Evolutionary conservation across 768 basidiomycete genomes (phyloP).

Genomic region (Trametopsis cervina): DNA sequence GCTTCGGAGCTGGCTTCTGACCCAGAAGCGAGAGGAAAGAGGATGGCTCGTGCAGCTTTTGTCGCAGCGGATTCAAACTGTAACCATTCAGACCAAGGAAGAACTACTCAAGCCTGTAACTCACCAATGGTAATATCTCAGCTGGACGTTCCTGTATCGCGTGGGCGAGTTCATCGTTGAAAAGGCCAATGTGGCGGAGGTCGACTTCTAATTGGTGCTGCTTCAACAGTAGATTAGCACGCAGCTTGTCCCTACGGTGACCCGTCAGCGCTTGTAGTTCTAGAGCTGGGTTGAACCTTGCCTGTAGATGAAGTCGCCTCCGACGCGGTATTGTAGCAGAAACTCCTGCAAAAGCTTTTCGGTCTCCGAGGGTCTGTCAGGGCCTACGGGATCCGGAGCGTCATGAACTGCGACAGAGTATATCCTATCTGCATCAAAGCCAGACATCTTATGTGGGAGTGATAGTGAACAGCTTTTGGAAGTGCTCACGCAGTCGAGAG

Average conservation of each 20-base stretch:
- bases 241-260: conserved; percentile 67
- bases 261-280: background rate
- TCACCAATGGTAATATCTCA: conserved; percentile 81
- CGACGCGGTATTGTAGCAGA: conserved; percentile 80
- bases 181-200: conserved; percentile 46
- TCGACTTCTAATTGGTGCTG: conserved; percentile 63
- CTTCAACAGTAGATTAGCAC: conserved; percentile 84
- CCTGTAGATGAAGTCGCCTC: conserved; percentile 91
- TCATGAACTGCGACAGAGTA: conserved; percentile 80
- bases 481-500: conserved; percentile 3
- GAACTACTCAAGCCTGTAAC: conserved; percentile 17
- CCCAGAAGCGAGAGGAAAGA: conserved; percentile 68
- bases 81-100: background rate
- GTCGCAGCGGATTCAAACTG: conserved; percentile 93
- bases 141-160: conserved; percentile 84
- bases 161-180: conserved; percentile 92
- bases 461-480: background rate
- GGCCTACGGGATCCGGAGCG: conserved; percentile 41
- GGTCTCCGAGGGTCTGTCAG: conserved; percentile 73
- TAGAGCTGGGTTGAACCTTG: conserved; percentile 22
- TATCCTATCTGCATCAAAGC: conserved; percentile 77
- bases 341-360: conserved; percentile 82
- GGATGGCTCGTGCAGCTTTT: conserved; percentile 73
- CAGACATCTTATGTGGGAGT: conserved; percentile 55
- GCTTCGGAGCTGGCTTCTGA: conserved; percentile 38